A percentile compares a stretch with the other conserved stretches of the same genome.
phyloP scores from a whole-genome alignment of 352 stramenopile genomes.

The Pythium volutum region DNA sequence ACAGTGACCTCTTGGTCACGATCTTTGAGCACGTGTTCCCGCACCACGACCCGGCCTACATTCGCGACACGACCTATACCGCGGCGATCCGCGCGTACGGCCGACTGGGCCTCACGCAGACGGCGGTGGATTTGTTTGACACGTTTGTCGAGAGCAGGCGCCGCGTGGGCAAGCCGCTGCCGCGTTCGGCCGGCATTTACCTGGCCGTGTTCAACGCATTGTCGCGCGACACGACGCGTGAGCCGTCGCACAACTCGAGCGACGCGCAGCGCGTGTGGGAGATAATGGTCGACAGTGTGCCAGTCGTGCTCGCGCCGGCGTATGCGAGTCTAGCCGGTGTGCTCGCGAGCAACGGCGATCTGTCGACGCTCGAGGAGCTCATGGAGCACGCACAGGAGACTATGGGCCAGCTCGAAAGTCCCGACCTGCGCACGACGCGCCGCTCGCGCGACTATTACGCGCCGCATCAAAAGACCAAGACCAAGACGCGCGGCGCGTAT shows the following conservation, averaged over 20 bases:
- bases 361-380: constrained; percentile 61
- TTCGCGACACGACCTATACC: constrained; percentile 57
- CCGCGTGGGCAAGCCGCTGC: constrained; percentile 25
- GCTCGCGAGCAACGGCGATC: constrained; percentile 71
- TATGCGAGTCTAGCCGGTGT: constrained; percentile 82
- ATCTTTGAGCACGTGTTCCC: constrained; percentile 65
- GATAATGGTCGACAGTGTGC: constrained; percentile 67
- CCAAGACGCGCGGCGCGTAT: constrained; percentile 14
- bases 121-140: constrained; percentile 69
- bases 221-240: constrained; percentile 57
- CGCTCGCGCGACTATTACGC: neutral
- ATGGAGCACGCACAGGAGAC: constrained; percentile 48
- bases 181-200: constrained; percentile 55
- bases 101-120: constrained; percentile 59
- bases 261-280: constrained; percentile 75
- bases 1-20: constrained; percentile 51
- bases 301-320: constrained; percentile 59
- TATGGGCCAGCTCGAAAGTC: constrained; percentile 7
- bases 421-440: neutral
- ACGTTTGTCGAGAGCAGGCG: constrained; percentile 51
- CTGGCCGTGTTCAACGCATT: constrained; percentile 82
- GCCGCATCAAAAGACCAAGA: too few species aligned
- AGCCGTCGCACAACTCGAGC: constrained; percentile 58
- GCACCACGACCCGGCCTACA: constrained; percentile 37
- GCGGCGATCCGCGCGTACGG: constrained; percentile 70